Conservation (phyloP, 1,139 yeast species). For the Cylindricascospora bacillispora region DNA sequence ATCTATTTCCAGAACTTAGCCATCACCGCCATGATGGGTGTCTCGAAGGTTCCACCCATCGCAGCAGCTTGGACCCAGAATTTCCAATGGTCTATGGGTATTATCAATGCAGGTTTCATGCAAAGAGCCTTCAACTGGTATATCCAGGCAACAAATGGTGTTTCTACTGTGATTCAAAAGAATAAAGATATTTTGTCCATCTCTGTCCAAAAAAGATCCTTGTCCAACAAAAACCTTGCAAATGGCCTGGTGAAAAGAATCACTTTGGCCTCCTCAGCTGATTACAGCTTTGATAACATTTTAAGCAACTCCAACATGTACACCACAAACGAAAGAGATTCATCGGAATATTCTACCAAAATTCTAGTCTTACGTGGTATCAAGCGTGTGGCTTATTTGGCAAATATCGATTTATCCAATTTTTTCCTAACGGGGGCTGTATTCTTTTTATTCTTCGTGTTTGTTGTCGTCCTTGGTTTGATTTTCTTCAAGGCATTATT, state of each 20-base stretch:
- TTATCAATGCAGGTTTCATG: constrained; percentile 67
- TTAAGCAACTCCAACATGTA: constrained; percentile 42
- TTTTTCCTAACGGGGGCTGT: constrained; percentile 79
- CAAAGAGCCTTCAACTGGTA: constrained; percentile 88
- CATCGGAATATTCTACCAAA: constrained; percentile 35
- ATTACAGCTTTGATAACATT: constrained; percentile 36
- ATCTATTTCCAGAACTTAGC: constrained; percentile 91
- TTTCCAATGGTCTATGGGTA: constrained; percentile 93
- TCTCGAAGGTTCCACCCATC: constrained; percentile 82
- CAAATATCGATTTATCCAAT: constrained; percentile 75
- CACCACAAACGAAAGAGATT: constrained; percentile 60
- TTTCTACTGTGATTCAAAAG: constrained; percentile 58
- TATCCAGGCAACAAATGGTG: constrained; percentile 91
- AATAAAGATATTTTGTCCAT: constrained; percentile 47
- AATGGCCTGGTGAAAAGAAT: constrained; percentile 15
- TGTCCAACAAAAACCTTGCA: constrained; percentile 2
- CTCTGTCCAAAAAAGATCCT: constrained; percentile 58
- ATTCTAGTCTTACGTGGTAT: constrained; percentile 80
- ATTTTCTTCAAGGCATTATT: constrained; percentile 61
- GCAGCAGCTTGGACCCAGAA: constrained; percentile 99
- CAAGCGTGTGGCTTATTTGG: constrained; percentile 77
- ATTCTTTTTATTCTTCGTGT: constrained; percentile 68
- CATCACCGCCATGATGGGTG: constrained; percentile 93
- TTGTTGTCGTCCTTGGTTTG: constrained; percentile 53
- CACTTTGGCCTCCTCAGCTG: constrained; percentile 17